These are phyloP conservation scores for Xylaria curta DNA, from an alignment of 495 filamentous ascomycete genomes.

Conservation along the genomic window DNA sequence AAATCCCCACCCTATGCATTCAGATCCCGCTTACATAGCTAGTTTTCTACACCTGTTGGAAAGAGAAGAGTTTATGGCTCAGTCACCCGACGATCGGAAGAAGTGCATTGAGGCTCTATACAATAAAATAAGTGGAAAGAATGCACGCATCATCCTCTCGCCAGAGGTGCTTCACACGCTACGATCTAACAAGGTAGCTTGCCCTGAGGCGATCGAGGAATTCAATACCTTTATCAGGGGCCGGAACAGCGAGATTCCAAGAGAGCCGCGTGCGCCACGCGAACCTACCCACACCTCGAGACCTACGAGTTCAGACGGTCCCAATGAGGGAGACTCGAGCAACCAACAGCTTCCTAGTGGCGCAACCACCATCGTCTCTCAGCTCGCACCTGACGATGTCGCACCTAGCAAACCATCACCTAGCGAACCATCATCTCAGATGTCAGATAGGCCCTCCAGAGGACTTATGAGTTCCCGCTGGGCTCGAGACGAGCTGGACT, in stretches of 20 bases:
- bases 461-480: constrained; percentile 11
- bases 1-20: background rate
- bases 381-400: background rate
- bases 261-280: background rate
- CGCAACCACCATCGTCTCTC: background rate
- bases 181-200: constrained; percentile 4
- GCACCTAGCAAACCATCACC: background rate
- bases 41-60: constrained; percentile 19
- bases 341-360: background rate
- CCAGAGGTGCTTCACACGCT: constrained; percentile 21
- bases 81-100: constrained; percentile 26
- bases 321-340: background rate
- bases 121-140: constrained; percentile 16
- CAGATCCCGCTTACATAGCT: background rate
- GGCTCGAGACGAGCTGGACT: background rate
- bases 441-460: background rate
- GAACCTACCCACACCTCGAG: background rate
- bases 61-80: constrained; percentile 17
- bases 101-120: constrained; percentile 28
- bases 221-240: background rate
- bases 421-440: background rate
- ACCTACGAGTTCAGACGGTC: background rate
- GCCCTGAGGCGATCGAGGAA: constrained; percentile 13
- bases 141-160: constrained; percentile 24
- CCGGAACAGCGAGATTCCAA: too few relatives aligned